Conservation (phyloP, 2,329 filamentous ascomycete genomes). For the Periglandula ipomoeae region DNA sequence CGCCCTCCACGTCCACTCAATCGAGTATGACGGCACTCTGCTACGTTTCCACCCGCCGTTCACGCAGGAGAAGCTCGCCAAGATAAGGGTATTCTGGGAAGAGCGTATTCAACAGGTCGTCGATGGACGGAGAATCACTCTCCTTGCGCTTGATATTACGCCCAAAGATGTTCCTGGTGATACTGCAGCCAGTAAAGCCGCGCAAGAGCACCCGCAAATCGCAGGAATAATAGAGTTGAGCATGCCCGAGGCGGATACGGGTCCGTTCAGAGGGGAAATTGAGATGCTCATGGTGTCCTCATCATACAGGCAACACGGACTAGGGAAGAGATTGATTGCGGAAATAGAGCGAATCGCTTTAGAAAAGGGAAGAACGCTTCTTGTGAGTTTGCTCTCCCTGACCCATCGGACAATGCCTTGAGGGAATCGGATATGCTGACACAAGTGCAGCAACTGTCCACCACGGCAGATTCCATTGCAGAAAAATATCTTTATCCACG, state of each 20-base stretch:
- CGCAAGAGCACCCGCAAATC: not conserved
- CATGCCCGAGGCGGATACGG: conserved; percentile 8
- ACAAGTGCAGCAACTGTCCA: no score
- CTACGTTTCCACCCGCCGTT: conserved; percentile 12
- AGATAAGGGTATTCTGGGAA: conserved; percentile 8
- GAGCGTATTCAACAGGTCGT: conserved; percentile 2
- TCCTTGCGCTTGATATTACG: conserved; percentile 6
- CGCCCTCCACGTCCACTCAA: conserved; percentile 7
- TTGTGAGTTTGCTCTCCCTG: conserved; percentile 6
- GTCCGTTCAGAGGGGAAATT: conserved; percentile 7
- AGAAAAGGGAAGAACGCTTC: conserved; percentile 4
- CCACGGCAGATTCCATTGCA: conserved; percentile 7
- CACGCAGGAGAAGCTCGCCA: conserved; percentile 2
- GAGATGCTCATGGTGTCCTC: conserved; percentile 11
- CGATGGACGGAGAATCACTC: conserved; percentile 3
- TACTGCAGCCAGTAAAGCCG: no score
- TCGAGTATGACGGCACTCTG: conserved; percentile 6
- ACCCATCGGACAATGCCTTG: no score
- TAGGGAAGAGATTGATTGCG: conserved; percentile 5
- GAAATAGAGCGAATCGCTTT: conserved; percentile 6
- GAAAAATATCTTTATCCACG: conserved; percentile 9
- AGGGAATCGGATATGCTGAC: no score
- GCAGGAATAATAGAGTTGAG: conserved; percentile 8
- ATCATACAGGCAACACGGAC: conserved; percentile 2
- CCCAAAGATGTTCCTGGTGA: no score